Evolutionary conservation across 2,329 filamentous ascomycete genomes (phyloP).

Genomic region (Keithomyces neogunnii): DNA sequence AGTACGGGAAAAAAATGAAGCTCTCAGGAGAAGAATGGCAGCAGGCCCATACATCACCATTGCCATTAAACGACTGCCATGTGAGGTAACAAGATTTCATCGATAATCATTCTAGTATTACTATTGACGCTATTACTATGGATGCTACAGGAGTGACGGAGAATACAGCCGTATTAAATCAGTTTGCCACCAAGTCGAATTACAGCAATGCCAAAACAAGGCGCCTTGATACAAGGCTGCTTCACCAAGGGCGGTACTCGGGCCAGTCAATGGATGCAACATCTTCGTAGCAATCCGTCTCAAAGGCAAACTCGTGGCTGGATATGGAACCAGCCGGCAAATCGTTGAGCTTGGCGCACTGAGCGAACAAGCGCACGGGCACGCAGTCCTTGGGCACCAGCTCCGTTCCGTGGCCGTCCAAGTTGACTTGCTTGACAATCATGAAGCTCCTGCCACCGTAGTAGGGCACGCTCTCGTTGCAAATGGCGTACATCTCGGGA

Average conservation of each 20-base stretch:
- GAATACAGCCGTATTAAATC: too few species aligned
- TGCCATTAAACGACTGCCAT: too few species aligned
- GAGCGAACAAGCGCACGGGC: slow-evolving; percentile 32
- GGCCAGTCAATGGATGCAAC: slow-evolving; percentile 21
- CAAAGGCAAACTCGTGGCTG: slow-evolving; percentile 30
- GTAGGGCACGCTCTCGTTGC: slow-evolving; percentile 32
- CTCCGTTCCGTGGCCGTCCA: slow-evolving; percentile 1
- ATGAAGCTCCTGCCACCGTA: slow-evolving; percentile 27
- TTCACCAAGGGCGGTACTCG: slow-evolving; percentile 14
- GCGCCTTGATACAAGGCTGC: too few species aligned
- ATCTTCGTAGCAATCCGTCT: slow-evolving; percentile 31
- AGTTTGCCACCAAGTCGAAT: too few species aligned
- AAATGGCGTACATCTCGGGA: slow-evolving; percentile 32
- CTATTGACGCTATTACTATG: too few species aligned
- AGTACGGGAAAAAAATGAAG: too few species aligned
- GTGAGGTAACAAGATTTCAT: too few species aligned
- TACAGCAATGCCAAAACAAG: too few species aligned
- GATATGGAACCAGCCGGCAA: slow-evolving; percentile 25
- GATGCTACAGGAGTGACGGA: too few species aligned
- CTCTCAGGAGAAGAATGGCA: too few species aligned
- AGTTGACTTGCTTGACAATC: slow-evolving; percentile 29
- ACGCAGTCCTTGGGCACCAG: slow-evolving; percentile 30
- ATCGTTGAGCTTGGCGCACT: slow-evolving; percentile 30
- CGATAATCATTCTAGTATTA: too few species aligned
- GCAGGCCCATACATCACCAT: too few species aligned